phyloP scores from a whole-genome alignment of 371 early-diverging fungal species.

The Funneliformis caledonium region DNA sequence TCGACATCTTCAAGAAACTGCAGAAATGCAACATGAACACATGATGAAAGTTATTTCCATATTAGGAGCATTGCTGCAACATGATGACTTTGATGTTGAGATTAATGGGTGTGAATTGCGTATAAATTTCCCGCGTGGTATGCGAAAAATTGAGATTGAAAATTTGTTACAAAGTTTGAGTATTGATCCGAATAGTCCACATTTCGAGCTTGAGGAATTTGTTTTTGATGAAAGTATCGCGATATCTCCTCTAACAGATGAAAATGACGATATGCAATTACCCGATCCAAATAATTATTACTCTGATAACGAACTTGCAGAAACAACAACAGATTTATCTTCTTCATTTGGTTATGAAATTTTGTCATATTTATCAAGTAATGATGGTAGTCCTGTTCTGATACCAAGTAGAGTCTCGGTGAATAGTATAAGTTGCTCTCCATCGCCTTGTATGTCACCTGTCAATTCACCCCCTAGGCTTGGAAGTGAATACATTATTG shows the following conservation, averaged over 20 bases:
- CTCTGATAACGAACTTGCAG: background rate
- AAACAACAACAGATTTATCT: background rate
- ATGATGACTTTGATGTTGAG: background rate
- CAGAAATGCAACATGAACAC: slow-evolving; percentile 16
- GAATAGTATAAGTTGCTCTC: background rate
- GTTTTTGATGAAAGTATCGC: background rate
- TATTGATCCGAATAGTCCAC: slow-evolving; percentile 4
- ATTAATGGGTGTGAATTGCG: slow-evolving; percentile 1
- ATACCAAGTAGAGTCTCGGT: background rate
- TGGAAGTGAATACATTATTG: background rate
- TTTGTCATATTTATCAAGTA: background rate
- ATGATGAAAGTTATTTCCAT: slow-evolving; percentile 19
- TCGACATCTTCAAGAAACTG: slow-evolving; percentile 13
- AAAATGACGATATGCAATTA: background rate
- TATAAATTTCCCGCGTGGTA: slow-evolving; percentile 11
- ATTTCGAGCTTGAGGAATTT: background rate
- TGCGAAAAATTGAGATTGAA: background rate
- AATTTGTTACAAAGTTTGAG: background rate
- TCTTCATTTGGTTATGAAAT: background rate
- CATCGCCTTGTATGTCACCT: slow-evolving; percentile 17
- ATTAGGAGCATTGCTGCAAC: background rate
- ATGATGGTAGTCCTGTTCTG: background rate
- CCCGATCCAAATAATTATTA: background rate
- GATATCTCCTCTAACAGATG: background rate
- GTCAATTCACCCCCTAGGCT: slow-evolving; percentile 4